Conservation (phyloP, 2,329 filamentous ascomycete species). For the Stachybotrys echinatus region DNA sequence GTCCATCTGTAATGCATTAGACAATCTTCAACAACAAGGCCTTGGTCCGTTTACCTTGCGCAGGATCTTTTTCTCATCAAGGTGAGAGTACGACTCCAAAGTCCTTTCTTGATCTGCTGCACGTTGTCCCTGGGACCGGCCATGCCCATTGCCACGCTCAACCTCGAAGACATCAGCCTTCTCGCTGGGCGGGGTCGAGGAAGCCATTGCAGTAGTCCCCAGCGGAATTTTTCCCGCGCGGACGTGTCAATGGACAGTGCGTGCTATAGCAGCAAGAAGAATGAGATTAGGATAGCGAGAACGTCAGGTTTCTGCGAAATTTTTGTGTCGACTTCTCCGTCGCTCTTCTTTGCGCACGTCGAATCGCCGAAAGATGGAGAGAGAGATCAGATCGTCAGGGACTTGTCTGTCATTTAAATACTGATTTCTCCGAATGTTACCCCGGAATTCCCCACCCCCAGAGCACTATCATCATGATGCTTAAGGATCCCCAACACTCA, state of each 20-base stretch:
- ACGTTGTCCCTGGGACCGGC: constrained; percentile 4
- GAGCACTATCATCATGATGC: neutral
- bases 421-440: neutral
- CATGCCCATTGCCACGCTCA: constrained; percentile 10
- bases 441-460: neutral
- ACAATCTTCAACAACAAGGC: neutral
- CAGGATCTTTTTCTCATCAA: constrained; percentile 50
- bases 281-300: no score
- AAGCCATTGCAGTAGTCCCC: constrained; percentile 6
- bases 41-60: constrained; percentile 37
- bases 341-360: no score
- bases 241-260: no score
- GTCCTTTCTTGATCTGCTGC: constrained; percentile 11
- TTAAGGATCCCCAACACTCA: neutral
- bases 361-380: no score
- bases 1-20: constrained; percentile 37
- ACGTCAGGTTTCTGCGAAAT: no score
- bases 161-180: constrained; percentile 15
- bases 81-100: constrained; percentile 17
- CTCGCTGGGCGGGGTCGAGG: constrained; percentile 10
- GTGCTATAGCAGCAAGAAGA: no score
- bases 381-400: neutral
- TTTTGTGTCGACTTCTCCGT: no score
- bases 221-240: no score
- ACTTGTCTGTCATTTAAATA: neutral